Conservation (phyloP, 73 alveolate genomes). For the Paraurostyla sp. region DNA sequence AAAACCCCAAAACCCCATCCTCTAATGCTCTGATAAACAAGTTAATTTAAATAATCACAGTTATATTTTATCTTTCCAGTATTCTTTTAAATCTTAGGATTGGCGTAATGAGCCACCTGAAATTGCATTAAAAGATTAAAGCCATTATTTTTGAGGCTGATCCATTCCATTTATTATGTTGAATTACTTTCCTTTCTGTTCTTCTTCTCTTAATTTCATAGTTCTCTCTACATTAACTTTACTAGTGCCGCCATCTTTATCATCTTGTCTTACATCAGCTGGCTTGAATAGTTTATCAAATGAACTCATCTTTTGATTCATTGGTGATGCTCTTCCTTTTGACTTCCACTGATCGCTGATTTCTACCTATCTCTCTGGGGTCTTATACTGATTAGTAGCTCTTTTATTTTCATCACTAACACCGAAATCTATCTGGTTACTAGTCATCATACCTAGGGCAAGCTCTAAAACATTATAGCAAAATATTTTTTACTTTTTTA, state of each 20-base stretch:
- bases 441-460: background rate
- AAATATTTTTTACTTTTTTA: background rate
- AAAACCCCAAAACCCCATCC: no score
- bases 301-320: background rate
- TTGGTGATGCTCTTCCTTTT: constrained; percentile 23
- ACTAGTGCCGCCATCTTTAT: background rate
- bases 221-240: constrained; percentile 26
- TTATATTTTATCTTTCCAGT: no score
- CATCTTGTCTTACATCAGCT: background rate
- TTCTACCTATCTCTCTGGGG: constrained; percentile 40
- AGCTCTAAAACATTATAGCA: background rate
- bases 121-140: background rate
- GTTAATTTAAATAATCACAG: no score
- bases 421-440: background rate
- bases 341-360: constrained; percentile 1
- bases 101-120: no score
- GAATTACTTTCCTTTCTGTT: background rate
- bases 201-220: constrained; percentile 43
- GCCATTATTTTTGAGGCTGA: background rate
- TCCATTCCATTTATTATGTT: constrained; percentile 3
- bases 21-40: no score
- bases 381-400: background rate
- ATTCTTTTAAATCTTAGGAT: no score
- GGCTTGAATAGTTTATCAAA: constrained; percentile 17
- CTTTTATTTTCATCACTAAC: background rate